A percentile compares a stretch with the other conserved stretches of the same genome.
These are phyloP conservation scores for Cardiospermum halicacabum DNA, from an alignment of 345 rosid species.

Conservation along the genomic window DNA sequence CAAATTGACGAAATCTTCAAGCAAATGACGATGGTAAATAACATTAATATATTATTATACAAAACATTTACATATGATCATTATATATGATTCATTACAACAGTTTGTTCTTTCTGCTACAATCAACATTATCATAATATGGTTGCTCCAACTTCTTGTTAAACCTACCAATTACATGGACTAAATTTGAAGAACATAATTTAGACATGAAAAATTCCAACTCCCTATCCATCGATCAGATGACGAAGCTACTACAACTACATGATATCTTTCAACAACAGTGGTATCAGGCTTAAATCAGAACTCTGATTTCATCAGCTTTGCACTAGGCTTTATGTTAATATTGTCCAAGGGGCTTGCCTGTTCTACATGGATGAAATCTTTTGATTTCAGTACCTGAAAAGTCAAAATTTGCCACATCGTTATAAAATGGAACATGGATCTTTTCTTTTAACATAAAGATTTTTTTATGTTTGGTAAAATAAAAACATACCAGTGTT, in stretches of 20 bases:
- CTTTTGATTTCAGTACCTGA: conserved; percentile 93
- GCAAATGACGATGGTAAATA: conserved; percentile 13
- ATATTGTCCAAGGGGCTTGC: conserved; percentile 61
- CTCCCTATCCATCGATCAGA: conserved; percentile 2
- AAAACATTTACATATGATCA: conserved; percentile 14
- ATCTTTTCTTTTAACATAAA: background rate
- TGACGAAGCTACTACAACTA: conserved; percentile 21
- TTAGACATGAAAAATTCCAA: background rate
- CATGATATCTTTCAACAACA: conserved; percentile 14
- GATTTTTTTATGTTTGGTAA: background rate
- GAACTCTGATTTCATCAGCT: conserved; percentile 85
- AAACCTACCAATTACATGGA: conserved; percentile 29
- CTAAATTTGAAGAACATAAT: conserved; percentile 6
- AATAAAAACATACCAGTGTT: conserved; percentile 64
- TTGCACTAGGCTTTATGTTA: conserved; percentile 56
- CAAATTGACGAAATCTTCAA: conserved; percentile 25
- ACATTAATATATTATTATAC: conserved; percentile 22
- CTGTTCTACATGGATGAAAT: conserved; percentile 90
- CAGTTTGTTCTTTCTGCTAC: conserved; percentile 6
- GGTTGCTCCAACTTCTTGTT: conserved; percentile 16
- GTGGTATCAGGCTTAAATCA: conserved; percentile 34
- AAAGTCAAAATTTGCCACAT: background rate
- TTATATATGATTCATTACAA: conserved; percentile 16
- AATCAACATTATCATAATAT: conserved; percentile 13
- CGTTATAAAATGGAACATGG: background rate